phyloP scores from a whole-genome alignment of 768 basidiomycete species.

The Phlegmacium glaucopus region DNA sequence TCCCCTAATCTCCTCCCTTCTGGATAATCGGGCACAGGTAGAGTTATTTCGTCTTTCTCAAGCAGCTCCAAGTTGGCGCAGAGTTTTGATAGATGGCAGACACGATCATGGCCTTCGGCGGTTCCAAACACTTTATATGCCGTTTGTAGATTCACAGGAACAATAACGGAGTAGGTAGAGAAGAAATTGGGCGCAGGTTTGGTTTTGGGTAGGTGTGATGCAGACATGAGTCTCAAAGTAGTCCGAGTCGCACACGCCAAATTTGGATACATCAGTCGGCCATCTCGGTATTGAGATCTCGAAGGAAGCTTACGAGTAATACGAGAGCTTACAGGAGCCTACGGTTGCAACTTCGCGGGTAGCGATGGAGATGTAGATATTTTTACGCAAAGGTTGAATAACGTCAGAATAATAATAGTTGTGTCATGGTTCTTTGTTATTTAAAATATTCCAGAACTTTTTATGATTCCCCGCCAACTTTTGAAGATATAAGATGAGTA shows the following conservation, averaged over 20 bases:
- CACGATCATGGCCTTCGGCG: conserved; percentile 27
- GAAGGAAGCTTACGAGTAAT: too few species aligned
- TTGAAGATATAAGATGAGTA: conserved; percentile 61
- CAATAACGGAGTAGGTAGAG: conserved; percentile 21
- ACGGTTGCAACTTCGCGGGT: too few species aligned
- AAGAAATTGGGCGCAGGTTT: conserved; percentile 28
- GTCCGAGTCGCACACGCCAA: too few species aligned
- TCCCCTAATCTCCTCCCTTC: conserved; percentile 9
- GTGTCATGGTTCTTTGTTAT: too few species aligned
- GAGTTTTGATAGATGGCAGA: conserved; percentile 26
- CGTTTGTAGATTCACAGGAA: conserved; percentile 24
- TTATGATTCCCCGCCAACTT: conserved; percentile 72
- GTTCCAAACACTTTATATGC: conserved; percentile 28
- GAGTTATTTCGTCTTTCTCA: conserved; percentile 19
- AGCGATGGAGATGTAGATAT: too few species aligned
- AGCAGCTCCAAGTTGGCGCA: conserved; percentile 26
- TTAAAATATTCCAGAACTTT: conserved; percentile 58
- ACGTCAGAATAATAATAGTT: too few species aligned
- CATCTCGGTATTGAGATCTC: not conserved
- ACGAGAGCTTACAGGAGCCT: too few species aligned
- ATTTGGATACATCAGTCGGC: not conserved
- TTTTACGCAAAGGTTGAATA: too few species aligned
- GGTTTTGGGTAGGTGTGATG: conserved; percentile 7
- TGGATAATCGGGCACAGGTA: conserved; percentile 10
- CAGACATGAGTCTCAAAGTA: not conserved